Base-by-base conservation (phyloP, 164 flowering plant species). In the Vitis rotundifolia region DNA sequence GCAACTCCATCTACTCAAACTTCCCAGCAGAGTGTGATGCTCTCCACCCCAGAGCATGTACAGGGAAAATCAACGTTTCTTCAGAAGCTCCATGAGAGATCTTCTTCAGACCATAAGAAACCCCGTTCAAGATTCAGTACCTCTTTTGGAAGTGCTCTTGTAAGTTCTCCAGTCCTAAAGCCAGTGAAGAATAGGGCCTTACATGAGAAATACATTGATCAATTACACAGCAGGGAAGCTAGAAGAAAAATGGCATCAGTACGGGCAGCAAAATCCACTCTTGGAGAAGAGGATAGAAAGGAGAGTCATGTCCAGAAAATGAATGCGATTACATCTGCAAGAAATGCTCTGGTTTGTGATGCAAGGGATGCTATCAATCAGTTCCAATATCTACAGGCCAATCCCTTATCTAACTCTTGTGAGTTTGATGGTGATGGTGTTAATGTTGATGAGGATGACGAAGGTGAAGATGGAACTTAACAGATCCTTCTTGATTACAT, bases 141-240 rank as follows among this genome's bases (percentile, higher is more conserved):
- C 55, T 66, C 79, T 11, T 8, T 59, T 66, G 76, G 55, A 28
- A 66, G 66, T 10, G 69, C 75, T 56, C 78, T 89, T 69, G 63
- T 75, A 19, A 93, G 97, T 67, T 93, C 99, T 26, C 91, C 85
- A 3, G 91, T 93, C 66, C 74, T 93, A 72, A 95, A 95, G 82
- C 88, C 68, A 68, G 84, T 95, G 1, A 91, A 89, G 72, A 90
- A 93, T 80, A 80, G 64, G 80, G 87, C 83, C 16, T 80, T 91
- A 71, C 98, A 90, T 74, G 97, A 93, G 84, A 95, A 89, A 73
- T 93, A 89, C 54, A 87, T 95, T 31, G 93, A 93, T 53, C 90
- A 79, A 54, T 74, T 93, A 56, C 96, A 89, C 66, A 7, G 61
- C 49, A 87, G 99, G 78, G 97, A 90, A 63, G 89, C 89, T 48